Conservation (phyloP, 192 early-diverging fungal species). For the Spinellus fusiger region DNA sequence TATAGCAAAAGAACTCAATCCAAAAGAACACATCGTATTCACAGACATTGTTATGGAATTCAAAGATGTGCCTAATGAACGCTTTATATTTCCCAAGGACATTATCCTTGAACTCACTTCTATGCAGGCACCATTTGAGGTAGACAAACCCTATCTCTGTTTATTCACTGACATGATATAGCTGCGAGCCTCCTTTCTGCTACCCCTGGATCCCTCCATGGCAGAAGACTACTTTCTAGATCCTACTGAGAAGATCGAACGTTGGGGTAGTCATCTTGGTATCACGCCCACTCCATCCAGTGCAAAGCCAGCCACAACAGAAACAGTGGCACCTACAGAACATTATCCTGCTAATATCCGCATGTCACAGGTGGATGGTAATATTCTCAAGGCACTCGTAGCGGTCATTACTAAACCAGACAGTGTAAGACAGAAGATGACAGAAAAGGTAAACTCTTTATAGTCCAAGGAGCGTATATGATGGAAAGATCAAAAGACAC, state of each 20-base stretch:
- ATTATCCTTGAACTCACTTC: slow-evolving; percentile 37
- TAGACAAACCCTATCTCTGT: neutral
- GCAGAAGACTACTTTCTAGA: slow-evolving; percentile 14
- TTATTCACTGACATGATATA: slow-evolving; percentile 1
- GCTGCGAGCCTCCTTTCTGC: slow-evolving; percentile 23
- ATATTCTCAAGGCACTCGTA: slow-evolving; percentile 4
- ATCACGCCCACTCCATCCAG: no score
- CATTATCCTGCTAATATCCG: slow-evolving; percentile 22
- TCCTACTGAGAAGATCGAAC: slow-evolving; percentile 15
- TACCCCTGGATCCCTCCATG: slow-evolving; percentile 10
- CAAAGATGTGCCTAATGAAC: slow-evolving; percentile 41
- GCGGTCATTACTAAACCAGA: neutral
- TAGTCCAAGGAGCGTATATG: no score
- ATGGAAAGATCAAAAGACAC: no score
- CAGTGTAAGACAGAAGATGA: slow-evolving; percentile 8
- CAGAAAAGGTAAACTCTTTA: slow-evolving; percentile 16
- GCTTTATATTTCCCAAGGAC: slow-evolving; percentile 50
- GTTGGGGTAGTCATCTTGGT: slow-evolving; percentile 3
- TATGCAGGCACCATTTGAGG: slow-evolving; percentile 18
- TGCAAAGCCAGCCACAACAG: neutral
- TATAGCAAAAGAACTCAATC: no score
- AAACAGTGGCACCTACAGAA: neutral
- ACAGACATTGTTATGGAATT: slow-evolving; percentile 51
- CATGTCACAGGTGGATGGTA: neutral
- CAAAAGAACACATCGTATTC: slow-evolving; percentile 11